Base-by-base conservation (phyloP, 306 rosid genomes). In the Acacia confusa region DNA sequence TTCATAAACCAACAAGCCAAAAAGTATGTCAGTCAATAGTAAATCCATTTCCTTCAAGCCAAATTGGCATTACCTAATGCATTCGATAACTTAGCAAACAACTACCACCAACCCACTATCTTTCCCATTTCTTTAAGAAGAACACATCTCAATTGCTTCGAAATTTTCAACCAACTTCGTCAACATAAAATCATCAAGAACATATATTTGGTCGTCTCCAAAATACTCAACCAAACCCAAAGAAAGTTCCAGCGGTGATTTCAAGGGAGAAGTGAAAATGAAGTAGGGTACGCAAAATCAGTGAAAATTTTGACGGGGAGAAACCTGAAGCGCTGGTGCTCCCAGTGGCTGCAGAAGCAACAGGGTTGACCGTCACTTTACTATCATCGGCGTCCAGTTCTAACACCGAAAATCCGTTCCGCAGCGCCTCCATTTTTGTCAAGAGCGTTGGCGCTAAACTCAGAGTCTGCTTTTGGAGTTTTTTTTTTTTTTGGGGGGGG, bases 371-470 rank as follows among this genome's bases (percentile, higher is more conserved):
- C 20, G 28, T 77, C 24, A 81, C 40, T 24, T 60, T 48, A 78
- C 73, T 81, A 79, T 94, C 95, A 36, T 90, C 94, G 19, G 71
- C 94, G 27, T 92, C 98, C 12, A 94, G 87, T 65, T 86, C 91
- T 57, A 92, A 82, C 40, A 88, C 87, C 27, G 97, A 88, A 86
- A 94, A 92, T 2, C 89, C 85, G 72, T 94, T 92, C 13, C 75
- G 30, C 27, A 92, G 50, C n/a, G 30, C 17, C 82, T 89, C 98
- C 93, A 90, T 82, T 78, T 22, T 70, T 70, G 64, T 57, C 48
- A 12, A 19, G 20, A 11, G 13, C 52, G 13, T 34, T 17, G 45
- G 71, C 71, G 71, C 9, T 20, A 38, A 69, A 69, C 30, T 1
- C 52, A n/a, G 28, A 36, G 74, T 20, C 30, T 6, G 19, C 19